Evolutionary conservation across 23 red algal species (phyloP).

Genomic region (Agarophyton chilense): DNA sequence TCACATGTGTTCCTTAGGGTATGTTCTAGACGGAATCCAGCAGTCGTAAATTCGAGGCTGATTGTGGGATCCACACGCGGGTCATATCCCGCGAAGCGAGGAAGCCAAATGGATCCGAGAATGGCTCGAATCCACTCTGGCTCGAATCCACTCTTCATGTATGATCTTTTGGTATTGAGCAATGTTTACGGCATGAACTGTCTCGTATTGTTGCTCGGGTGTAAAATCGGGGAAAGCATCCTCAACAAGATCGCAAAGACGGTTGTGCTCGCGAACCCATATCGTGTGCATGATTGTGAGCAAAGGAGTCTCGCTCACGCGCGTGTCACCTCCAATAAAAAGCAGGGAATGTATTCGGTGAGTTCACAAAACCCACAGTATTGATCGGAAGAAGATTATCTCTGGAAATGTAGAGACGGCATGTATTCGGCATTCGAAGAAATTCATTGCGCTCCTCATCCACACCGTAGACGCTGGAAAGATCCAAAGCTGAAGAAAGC

Average conservation of each 20-base stretch:
- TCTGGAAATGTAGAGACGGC: constrained; percentile 32
- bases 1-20: constrained; percentile 53
- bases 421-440: constrained; percentile 31
- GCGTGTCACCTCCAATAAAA: constrained; percentile 65
- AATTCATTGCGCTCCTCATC: constrained; percentile 23
- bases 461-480: constrained; percentile 48
- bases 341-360: constrained; percentile 3
- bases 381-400: constrained; percentile 60
- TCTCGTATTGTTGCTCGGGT: constrained; percentile 7
- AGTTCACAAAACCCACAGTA: constrained; percentile 12
- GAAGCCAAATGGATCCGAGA: constrained; percentile 12
- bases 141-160: constrained; percentile 58
- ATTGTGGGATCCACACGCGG: constrained; percentile 45
- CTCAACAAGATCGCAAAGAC: constrained; percentile 20
- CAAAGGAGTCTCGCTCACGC: constrained; percentile 63
- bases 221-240: neutral
- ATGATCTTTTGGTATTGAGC: constrained; percentile 57
- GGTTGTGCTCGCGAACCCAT: constrained; percentile 70
- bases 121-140: no score
- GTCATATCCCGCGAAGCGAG: constrained; percentile 48
- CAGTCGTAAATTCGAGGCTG: constrained; percentile 55
- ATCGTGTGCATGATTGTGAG: constrained; percentile 57
- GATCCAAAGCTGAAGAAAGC: constrained; percentile 46
- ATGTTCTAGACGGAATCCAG: constrained; percentile 71
- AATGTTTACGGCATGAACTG: constrained; percentile 33